Base-by-base conservation (phyloP, 768 basidiomycete genomes). In the Rhodotorula diobovata region DNA sequence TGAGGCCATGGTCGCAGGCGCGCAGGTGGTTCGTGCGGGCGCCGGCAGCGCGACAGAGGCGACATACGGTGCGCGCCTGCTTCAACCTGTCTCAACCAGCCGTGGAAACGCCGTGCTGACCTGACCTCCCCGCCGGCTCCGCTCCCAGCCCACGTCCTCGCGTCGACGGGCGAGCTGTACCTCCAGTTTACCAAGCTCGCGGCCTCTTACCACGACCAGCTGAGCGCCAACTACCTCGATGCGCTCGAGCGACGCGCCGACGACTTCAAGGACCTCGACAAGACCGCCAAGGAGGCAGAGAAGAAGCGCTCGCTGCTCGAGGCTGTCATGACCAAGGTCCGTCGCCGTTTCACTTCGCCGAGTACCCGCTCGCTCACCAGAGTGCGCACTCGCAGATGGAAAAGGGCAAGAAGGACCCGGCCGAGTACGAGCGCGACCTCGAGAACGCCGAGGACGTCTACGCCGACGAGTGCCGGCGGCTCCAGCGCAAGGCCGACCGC, bases 241-340 rank as follows among this genome's bases (percentile, higher is more conserved):
- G 15, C 14, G 4, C 50, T 70, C 57, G 69, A 70, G 23, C 18
- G 34, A 4, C 58, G 59, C 16, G 11, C 54, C 1, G 59, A 56
- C 1, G 50, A 65, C 8, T n/a, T 54, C 59, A 55, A 56, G 25
- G 43, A 37, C 21, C 28, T 61, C 16, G 59, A 66, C 4, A 35
- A 56, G 25, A 30, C 43, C 10, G 16, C 54, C n/a, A 64, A 64
- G 51, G 63, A 66, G 11, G 63, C 63, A 1, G 69, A 70, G 21
- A 70, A 70, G 69, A 70, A 70, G 53, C 30, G 63, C 16, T n/a
- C 39, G 8, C 15, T 41, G 2, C 45, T 70, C n/a, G 69, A 70
- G 21, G 18, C 41, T 2, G 28, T 54, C 34, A 55, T 61, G 35
- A 16, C 14, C 45, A 70, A 66, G 59, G 69, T 65, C 32, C 41